Evolutionary conservation across 192 early-diverging fungal species (phyloP).

Genomic region (Dissophora globulifera): DNA sequence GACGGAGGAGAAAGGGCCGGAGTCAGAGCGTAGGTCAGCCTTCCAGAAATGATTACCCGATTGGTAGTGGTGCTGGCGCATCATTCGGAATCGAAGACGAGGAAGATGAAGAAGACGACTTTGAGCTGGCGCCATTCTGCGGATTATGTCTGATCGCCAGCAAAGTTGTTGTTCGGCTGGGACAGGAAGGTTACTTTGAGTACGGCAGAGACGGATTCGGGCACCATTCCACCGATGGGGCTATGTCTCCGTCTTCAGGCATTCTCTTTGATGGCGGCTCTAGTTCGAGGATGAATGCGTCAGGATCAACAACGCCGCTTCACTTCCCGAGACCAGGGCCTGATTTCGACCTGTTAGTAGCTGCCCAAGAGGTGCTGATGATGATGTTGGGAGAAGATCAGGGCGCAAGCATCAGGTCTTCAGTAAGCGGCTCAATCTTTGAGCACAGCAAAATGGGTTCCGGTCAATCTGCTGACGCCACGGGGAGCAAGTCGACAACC

Average conservation of each 20-base stretch:
- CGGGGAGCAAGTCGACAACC: conserved; percentile 1
- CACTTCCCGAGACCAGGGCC: conserved; percentile 16
- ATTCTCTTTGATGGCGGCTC: conserved; percentile 5
- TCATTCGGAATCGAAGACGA: conserved; percentile 25
- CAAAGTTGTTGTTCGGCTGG: conserved; percentile 35
- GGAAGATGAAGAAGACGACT: conserved; percentile 53
- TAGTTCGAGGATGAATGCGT: conserved; percentile 7
- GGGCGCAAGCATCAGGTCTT: conserved; percentile 7
- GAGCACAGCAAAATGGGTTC: conserved; percentile 38
- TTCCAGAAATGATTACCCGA: neutral
- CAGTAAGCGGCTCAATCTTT: conserved; percentile 8
- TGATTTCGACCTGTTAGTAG: conserved; percentile 41
- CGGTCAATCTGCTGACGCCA: conserved; percentile 12
- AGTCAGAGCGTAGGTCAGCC: conserved; percentile 23
- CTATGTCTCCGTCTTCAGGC: conserved; percentile 1
- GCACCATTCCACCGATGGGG: conserved; percentile 6
- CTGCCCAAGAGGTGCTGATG: conserved; percentile 40
- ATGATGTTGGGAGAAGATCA: conserved; percentile 29
- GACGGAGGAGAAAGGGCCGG: conserved; percentile 22
- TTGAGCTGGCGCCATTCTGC: conserved; percentile 58
- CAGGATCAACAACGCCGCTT: conserved; percentile 26
- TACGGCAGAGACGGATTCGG: conserved; percentile 44
- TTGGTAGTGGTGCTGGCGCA: neutral
- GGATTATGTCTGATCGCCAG: conserved; percentile 55
- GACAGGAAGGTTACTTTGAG: conserved; percentile 37